Percentiles rank a stretch among this genome's conserved stretches.
phyloP scores from a whole-genome alignment of 2,329 filamentous ascomycete genomes.

The Beauveria varroae region DNA sequence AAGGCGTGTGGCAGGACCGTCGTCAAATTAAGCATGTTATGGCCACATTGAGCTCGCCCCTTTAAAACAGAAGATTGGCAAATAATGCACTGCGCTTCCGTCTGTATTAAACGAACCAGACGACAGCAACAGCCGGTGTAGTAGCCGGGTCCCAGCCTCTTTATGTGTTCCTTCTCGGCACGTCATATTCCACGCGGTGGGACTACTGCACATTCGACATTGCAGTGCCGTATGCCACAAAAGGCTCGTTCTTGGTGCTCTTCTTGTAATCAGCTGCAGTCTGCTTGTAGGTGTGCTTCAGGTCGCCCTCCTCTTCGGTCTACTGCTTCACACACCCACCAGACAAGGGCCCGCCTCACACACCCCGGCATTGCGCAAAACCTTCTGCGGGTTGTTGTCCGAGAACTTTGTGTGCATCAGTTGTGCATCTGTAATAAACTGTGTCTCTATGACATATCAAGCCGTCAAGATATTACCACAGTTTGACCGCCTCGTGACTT shows the following conservation, averaged over 20 bases:
- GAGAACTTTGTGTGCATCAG: background rate
- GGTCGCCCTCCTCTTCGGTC: background rate
- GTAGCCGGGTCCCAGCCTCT: background rate
- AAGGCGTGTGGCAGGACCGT: background rate
- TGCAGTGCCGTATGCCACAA: background rate
- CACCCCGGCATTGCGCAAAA: constrained; percentile 5
- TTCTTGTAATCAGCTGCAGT: background rate
- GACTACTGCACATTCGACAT: background rate
- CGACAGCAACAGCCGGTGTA: background rate
- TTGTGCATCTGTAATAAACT: background rate
- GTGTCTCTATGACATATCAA: too few relatives aligned
- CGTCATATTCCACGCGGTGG: background rate
- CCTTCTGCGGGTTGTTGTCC: background rate
- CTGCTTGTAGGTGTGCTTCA: background rate
- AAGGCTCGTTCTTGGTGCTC: background rate
- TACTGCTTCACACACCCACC: background rate
- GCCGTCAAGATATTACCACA: background rate
- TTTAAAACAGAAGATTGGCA: background rate
- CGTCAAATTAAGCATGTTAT: background rate
- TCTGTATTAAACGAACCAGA: background rate
- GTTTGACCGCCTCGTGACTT: background rate
- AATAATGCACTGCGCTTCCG: background rate
- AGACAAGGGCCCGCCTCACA: constrained; percentile 3
- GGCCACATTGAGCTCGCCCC: background rate
- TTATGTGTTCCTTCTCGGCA: background rate